Evolutionary conservation across 257 asterid species (phyloP), one percentile per base, ranked within the genome.

Genomic region (Euphrasia confusa): DNA sequence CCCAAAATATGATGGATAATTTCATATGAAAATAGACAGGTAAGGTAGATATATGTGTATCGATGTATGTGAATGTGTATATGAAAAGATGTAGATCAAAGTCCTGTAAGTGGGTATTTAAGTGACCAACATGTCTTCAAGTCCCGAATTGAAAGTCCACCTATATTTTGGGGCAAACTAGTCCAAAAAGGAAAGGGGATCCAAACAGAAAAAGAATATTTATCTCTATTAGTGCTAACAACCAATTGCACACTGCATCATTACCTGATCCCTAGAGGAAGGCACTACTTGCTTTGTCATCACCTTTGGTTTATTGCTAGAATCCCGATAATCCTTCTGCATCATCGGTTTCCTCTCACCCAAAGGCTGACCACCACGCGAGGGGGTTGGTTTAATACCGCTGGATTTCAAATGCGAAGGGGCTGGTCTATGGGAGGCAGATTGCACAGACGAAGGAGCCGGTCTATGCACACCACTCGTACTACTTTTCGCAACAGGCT

Each of bases 221-320:
- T 13, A 52, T 7, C 17, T 11, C 4, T 65, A 11, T 39, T 39
- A 39, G 24, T 40, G n/a, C 4, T 11, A 21, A 52, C 32, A 54
- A 7, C 24, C 3, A 54, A 54, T 7, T 13, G 10, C 10, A 56
- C 26, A 53, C 14, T 14, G 15, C 35, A 37, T n/a, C 65, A 53
- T 37, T 42, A 74, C 90, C 84, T 78, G 86, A 68, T 61, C 74
- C 54, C 72, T 81, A 37, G 88, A 74, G 58, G 77, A 65, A 53
- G 82, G 76, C 71, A 76, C 58, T 8, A 76, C 28, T 66, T 72
- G 83, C 69, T 77, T 83, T 6, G 72, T 63, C 17, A 72, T 17
- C 56, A 61, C 65, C 77, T 68, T 82, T n/a, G 84, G 76, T 81
- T 63, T 37, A 8, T 1, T 89, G 67, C 74, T 75, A 27, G 75